These are phyloP conservation scores for Balansia obtecta DNA, from an alignment of 2,329 filamentous ascomycete species.

Conservation along the genomic window DNA sequence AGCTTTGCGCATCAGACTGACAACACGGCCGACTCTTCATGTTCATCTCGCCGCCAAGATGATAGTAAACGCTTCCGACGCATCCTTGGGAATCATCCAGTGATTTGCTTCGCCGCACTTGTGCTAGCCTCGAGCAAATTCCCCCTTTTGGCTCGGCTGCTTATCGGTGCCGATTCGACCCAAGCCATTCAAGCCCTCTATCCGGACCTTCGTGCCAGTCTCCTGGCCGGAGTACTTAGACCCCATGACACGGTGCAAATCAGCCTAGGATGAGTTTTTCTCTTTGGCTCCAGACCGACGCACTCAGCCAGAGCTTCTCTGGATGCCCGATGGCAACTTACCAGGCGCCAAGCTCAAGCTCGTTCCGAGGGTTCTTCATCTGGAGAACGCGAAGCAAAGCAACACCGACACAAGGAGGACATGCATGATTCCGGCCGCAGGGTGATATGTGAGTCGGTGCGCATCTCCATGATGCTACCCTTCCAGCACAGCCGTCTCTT, in stretches of 20 bases:
- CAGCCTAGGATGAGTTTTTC: not conserved
- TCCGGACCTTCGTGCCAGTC: too few species aligned
- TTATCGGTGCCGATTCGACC: not conserved
- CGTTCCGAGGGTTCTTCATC: too few species aligned
- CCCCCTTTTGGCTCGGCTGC: not conserved
- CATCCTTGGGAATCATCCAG: too few species aligned
- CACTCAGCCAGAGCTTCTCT: too few species aligned
- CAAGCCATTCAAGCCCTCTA: not conserved
- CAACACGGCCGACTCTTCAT: too few species aligned
- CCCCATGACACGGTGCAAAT: not conserved
- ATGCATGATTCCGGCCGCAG: not conserved
- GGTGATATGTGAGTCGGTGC: not conserved
- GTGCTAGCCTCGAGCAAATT: not conserved
- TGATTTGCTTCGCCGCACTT: too few species aligned
- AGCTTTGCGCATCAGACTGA: too few species aligned
- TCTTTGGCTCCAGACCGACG: too few species aligned
- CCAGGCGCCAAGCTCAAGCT: too few species aligned
- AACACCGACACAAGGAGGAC: not conserved
- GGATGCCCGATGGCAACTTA: too few species aligned
- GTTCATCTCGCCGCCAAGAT: too few species aligned
- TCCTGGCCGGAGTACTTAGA: not conserved
- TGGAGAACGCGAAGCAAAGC: not conserved
- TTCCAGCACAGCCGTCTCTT: not conserved
- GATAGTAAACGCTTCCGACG: too few species aligned
- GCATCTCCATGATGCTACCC: not conserved